Conservation (phyloP, 306 rosid genomes). For the Elaeagnus macrophylla region DNA sequence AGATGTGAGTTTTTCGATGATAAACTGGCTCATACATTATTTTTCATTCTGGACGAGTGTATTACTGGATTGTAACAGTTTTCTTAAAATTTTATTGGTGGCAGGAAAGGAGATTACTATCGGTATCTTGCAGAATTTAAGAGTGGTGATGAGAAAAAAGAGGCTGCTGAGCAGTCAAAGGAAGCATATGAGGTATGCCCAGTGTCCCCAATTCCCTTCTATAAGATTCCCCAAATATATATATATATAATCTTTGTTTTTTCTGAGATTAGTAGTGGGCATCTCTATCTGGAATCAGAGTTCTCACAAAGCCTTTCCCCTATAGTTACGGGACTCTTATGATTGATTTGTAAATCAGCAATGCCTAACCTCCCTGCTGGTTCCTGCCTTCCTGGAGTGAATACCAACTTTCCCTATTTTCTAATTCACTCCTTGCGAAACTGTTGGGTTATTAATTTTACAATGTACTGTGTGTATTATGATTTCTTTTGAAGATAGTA, state of each 20-base stretch:
- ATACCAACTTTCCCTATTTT: neutral
- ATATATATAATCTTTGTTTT: too few species aligned
- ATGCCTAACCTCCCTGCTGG: too few species aligned
- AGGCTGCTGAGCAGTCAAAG: slow-evolving; percentile 38
- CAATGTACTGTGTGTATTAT: too few species aligned
- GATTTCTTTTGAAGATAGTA: too few species aligned
- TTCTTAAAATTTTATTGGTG: neutral
- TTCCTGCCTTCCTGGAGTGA: too few species aligned
- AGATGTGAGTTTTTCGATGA: slow-evolving; percentile 22
- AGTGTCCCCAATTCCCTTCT: slow-evolving; percentile 1
- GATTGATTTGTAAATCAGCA: too few species aligned
- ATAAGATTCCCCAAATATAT: neutral
- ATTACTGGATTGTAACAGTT: too few species aligned
- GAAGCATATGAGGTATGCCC: slow-evolving; percentile 29
- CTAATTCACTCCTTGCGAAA: neutral
- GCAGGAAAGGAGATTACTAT: slow-evolving; percentile 45
- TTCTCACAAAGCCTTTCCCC: too few species aligned
- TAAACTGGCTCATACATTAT: neutral
- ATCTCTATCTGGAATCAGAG: too few species aligned
- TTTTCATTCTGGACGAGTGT: too few species aligned
- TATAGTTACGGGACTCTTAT: too few species aligned
- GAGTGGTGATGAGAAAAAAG: slow-evolving; percentile 25
- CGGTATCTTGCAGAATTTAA: slow-evolving; percentile 45
- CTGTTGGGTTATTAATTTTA: neutral
- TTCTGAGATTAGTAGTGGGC: too few species aligned